Evolutionary conservation across 2,329 filamentous ascomycete species (phyloP), one percentile per base, ranked within the genome.

Genomic region (Penicillium sp.): DNA sequence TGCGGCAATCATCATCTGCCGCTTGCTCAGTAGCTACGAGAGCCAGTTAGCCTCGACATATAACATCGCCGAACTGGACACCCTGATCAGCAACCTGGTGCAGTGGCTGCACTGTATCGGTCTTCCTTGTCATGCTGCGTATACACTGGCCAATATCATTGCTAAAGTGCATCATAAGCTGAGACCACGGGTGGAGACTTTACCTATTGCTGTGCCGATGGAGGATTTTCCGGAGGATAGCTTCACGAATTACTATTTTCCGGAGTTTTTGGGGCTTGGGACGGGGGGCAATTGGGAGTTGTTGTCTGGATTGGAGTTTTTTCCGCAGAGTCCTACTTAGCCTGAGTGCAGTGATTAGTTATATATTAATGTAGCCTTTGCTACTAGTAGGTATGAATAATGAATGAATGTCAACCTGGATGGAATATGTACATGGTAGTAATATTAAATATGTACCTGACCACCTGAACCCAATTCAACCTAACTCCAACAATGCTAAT

Each of bases 61-160:
- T 34, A 61, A 76, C 16, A 58, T 76, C 5, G 52, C 57, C 1
- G 62, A 65, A n/a, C 62, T 77, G 1, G 72, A 78, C 43, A 48
- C 54, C 0, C 55, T 75, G 9, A 65, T 77, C 2, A 36, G 67
- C 10, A 68, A 56, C 11, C 61, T 77, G 18, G 69, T 76, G 2
- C 58, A 68, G 1, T 78, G 75, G 75, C 69, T 78, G 8, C 70
- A 72, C 33, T 71, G 68, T 0, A 75, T 78, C 40, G 76, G 75
- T 2, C 61, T 76, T 3, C 72, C 74, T 5, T 77, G 74, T 29
- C 76, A 78, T 54, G 73, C 71, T 6, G 75, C 74, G 3, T 67
- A 76, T 59, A 75, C 71, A 1, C 64, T 78, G 24, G 75, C 74
- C 3, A 65, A 71, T 54, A 70, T 77, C 9, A 71, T 78, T 5